phyloP scores from a whole-genome alignment of 148 eudicot genomes.

The Arbutus unedo region DNA sequence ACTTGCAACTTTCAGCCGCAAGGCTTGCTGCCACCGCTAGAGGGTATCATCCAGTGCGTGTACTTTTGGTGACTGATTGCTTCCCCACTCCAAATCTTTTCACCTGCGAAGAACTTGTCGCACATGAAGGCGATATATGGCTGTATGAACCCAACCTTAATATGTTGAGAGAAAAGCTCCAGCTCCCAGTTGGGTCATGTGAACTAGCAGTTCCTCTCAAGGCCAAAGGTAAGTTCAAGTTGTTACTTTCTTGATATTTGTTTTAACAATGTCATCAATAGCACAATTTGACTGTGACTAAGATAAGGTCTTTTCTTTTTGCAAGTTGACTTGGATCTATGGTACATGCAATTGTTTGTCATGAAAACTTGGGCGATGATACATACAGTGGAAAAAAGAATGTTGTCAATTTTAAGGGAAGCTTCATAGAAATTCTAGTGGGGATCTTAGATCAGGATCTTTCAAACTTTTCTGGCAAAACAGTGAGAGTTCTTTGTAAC shows the following conservation, averaged over 20 bases:
- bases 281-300: neutral
- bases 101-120: slow-evolving; percentile 75
- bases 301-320: neutral
- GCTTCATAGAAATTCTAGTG: neutral
- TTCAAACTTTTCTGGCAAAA: too few relatives aligned
- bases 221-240: slow-evolving; percentile 58
- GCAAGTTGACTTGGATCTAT: neutral
- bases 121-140: slow-evolving; percentile 67
- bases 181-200: slow-evolving; percentile 94
- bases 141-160: slow-evolving; percentile 69
- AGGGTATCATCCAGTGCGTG: slow-evolving; percentile 63
- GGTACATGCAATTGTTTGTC: neutral
- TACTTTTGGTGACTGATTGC: slow-evolving; percentile 73
- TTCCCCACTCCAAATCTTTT: slow-evolving; percentile 85
- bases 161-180: slow-evolving; percentile 69
- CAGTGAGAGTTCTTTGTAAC: too few relatives aligned
- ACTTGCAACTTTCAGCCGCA: slow-evolving; percentile 84
- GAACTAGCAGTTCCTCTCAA: slow-evolving; percentile 83
- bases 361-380: neutral
- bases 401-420: neutral
- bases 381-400: neutral
- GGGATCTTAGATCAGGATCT: too few relatives aligned
- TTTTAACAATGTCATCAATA: neutral
- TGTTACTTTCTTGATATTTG: neutral
- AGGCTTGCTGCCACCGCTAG: slow-evolving; percentile 67